A percentile compares a stretch with the other conserved stretches of the same genome.
phyloP scores from a whole-genome alignment of 2,329 filamentous ascomycete genomes.

The Aureobasidium sp. region DNA sequence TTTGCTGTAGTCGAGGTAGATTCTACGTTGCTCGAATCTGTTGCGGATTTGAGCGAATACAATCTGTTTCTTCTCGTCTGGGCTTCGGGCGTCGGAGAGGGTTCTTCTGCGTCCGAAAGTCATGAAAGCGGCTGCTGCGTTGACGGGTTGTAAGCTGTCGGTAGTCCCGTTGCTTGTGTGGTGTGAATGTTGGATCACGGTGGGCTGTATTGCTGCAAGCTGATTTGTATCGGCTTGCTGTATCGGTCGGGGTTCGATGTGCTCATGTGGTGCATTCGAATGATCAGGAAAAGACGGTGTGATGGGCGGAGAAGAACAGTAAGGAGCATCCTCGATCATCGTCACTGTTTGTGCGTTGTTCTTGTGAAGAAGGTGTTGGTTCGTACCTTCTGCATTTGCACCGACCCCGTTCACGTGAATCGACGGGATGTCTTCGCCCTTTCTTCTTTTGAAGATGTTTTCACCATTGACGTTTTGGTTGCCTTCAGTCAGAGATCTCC shows the following conservation, averaged over 20 bases:
- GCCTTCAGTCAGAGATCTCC: background rate
- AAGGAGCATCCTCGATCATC: background rate
- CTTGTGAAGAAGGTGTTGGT: background rate
- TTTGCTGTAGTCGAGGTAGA: constrained; percentile 11
- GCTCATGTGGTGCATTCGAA: background rate
- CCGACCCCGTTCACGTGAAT: background rate
- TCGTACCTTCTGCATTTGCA: background rate
- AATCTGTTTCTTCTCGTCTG: background rate
- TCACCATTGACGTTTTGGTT: background rate
- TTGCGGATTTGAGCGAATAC: background rate
- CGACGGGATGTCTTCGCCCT: background rate
- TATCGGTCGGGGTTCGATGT: background rate
- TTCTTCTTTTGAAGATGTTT: background rate
- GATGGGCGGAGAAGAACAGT: background rate
- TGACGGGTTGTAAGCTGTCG: background rate
- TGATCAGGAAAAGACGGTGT: background rate
- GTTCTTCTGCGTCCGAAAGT: background rate
- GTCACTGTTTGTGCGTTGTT: background rate
- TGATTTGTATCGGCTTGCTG: background rate
- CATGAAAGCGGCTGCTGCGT: background rate
- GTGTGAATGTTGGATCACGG: too few relatives aligned
- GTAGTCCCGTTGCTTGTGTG: too few relatives aligned
- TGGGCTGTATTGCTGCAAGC: too few relatives aligned
- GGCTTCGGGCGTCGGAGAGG: background rate
- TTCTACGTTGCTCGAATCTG: background rate